phyloP scores from a whole-genome alignment of 1,284 basidiomycete genomes.

The Coniophora puteana region DNA sequence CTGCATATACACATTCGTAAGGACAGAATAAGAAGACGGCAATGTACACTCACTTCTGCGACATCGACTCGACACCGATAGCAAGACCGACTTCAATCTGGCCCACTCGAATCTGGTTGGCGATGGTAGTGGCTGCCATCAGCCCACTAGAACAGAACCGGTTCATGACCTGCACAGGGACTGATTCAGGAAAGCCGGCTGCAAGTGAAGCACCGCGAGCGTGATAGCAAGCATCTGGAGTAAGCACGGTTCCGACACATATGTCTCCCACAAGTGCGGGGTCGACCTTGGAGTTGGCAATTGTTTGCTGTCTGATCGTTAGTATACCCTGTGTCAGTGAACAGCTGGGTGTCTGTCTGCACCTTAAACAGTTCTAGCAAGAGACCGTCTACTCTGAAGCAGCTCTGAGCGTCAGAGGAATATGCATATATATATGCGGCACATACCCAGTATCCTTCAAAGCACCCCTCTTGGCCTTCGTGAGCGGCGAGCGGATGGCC shows the following conservation, averaged over 20 bases:
- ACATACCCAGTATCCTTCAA: constrained; percentile 72
- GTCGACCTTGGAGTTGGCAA: constrained; percentile 61
- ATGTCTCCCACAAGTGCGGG: constrained; percentile 75
- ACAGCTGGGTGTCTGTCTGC: constrained; percentile 7
- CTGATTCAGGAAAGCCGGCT: constrained; percentile 76
- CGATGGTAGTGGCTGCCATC: constrained; percentile 70
- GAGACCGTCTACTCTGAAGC: constrained; percentile 65
- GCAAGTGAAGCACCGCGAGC: constrained; percentile 75
- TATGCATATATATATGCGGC: neutral
- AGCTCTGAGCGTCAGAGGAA: neutral
- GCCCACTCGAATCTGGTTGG: constrained; percentile 78
- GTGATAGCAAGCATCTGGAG: constrained; percentile 58
- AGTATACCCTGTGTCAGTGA: neutral
- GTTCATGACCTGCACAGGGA: constrained; percentile 75
- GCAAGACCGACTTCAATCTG: constrained; percentile 87
- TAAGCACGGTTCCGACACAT: constrained; percentile 70
- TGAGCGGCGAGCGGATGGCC: constrained; percentile 72
- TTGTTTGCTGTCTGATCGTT: constrained; percentile 44
- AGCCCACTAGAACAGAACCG: constrained; percentile 79
- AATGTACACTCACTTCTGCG: constrained; percentile 50
- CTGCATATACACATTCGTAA: constrained; percentile 35
- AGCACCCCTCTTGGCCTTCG: constrained; percentile 76
- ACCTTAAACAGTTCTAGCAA: constrained; percentile 77
- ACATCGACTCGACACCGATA: constrained; percentile 84
- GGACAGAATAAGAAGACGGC: neutral